These are phyloP conservation scores for Colletotrichum horii DNA, from an alignment of 2,329 filamentous ascomycete species.

Conservation along the genomic window DNA sequence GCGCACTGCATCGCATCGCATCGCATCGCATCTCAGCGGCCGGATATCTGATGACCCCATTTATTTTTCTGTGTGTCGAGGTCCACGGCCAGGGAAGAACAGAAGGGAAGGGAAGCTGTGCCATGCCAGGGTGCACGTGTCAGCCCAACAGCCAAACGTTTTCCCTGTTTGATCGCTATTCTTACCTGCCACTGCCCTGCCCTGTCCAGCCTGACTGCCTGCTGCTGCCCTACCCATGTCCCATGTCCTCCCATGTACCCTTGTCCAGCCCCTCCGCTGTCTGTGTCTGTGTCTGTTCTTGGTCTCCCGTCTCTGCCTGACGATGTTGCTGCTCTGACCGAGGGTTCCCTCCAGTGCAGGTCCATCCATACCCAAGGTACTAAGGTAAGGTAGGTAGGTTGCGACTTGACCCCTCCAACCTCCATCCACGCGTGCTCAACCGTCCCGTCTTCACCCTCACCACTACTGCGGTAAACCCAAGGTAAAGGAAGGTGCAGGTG, in stretches of 20 bases:
- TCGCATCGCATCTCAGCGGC: background rate
- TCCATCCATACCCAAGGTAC: background rate
- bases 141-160: conserved; percentile 20
- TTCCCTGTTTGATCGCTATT: conserved; percentile 13
- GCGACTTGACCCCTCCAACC: conserved; percentile 6
- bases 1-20: background rate
- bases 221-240: background rate
- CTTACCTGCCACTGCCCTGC: conserved; percentile 16
- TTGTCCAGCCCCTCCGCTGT: background rate
- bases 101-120: conserved; percentile 3
- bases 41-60: background rate
- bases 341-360: background rate
- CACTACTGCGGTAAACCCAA: background rate
- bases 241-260: background rate
- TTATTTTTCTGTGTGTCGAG: background rate
- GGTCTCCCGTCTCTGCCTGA: background rate
- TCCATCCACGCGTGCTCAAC: background rate
- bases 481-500: background rate
- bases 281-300: background rate
- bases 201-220: background rate
- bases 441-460: background rate
- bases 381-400: background rate
- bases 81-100: background rate
- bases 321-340: background rate
- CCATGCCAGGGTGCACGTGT: conserved; percentile 22